Evolutionary conservation across 2,329 filamentous ascomycete genomes (phyloP).

Genomic region (Alternaria gaisen): DNA sequence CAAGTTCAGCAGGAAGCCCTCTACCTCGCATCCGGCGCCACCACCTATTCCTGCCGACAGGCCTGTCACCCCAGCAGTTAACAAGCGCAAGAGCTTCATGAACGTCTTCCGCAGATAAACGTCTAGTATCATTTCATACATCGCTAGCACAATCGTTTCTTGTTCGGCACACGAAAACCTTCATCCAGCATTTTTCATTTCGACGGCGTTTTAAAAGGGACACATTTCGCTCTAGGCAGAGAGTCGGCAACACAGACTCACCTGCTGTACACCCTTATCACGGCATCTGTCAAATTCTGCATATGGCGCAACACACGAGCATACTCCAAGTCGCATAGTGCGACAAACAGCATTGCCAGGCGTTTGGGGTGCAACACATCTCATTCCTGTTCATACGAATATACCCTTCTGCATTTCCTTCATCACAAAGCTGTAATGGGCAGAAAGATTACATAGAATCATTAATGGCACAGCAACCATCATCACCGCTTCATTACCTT

Average conservation of each 20-base stretch:
- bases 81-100: slow-evolving; percentile 59
- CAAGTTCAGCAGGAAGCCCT: slow-evolving; percentile 31
- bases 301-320: slow-evolving; percentile 14
- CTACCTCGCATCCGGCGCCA: slow-evolving; percentile 27
- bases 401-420: slow-evolving; percentile 19
- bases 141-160: not conserved
- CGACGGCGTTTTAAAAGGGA: slow-evolving; percentile 3
- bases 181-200: not conserved
- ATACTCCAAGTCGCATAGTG: slow-evolving; percentile 9
- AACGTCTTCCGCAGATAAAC: slow-evolving; percentile 52
- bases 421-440: not conserved
- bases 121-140: not conserved
- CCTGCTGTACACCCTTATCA: slow-evolving; percentile 7
- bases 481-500: not conserved
- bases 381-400: slow-evolving; percentile 9
- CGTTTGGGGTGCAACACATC: slow-evolving; percentile 3
- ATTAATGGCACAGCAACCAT: slow-evolving; percentile 5
- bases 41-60: slow-evolving; percentile 45
- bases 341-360: slow-evolving; percentile 12
- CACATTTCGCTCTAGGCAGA: slow-evolving; percentile 2
- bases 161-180: not conserved
- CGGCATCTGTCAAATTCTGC: slow-evolving; percentile 14
- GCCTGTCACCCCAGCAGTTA: slow-evolving; percentile 46
- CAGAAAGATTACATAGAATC: slow-evolving; percentile 7
- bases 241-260: slow-evolving; percentile 11